Conservation (phyloP, 2,329 filamentous ascomycete genomes). For the Scedosporium boydii region DNA sequence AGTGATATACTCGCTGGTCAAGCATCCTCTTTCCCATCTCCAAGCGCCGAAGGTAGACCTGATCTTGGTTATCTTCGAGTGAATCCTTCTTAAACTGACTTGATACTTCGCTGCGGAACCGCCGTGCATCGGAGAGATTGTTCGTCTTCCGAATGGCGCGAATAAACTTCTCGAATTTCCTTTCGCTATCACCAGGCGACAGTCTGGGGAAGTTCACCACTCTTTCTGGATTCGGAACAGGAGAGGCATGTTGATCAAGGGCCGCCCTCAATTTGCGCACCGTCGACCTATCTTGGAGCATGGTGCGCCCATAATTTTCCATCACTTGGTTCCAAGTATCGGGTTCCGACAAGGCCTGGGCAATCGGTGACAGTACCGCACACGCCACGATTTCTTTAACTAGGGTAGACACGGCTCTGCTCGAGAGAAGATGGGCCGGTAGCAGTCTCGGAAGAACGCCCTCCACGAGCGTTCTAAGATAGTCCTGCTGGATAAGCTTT, state of each 20-base stretch:
- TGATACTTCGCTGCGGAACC: slow-evolving; percentile 84
- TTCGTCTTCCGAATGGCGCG: slow-evolving; percentile 79
- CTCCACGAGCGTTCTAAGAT: slow-evolving; percentile 67
- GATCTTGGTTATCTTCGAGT: slow-evolving; percentile 68
- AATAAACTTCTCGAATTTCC: slow-evolving; percentile 91
- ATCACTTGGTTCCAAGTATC: slow-evolving; percentile 97
- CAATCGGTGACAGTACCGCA: slow-evolving; percentile 74
- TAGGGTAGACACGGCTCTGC: slow-evolving; percentile 69
- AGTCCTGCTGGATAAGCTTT: slow-evolving; percentile 77
- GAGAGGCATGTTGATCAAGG: slow-evolving; percentile 85
- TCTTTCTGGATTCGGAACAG: slow-evolving; percentile 57
- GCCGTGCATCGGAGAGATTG: slow-evolving; percentile 83
- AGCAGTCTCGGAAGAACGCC: slow-evolving; percentile 66
- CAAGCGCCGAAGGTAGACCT: slow-evolving; percentile 75
- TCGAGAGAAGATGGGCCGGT: slow-evolving; percentile 64
- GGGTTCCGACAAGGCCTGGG: slow-evolving; percentile 75
- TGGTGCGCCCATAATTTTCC: slow-evolving; percentile 76
- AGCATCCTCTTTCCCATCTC: slow-evolving; percentile 87
- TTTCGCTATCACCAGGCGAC: slow-evolving; percentile 73
- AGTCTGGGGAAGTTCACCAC: slow-evolving; percentile 69
- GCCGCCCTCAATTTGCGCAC: slow-evolving; percentile 86
- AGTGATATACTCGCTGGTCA: slow-evolving; percentile 77
- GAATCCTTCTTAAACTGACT: slow-evolving; percentile 85
- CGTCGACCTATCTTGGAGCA: slow-evolving; percentile 91
- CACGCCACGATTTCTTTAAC: slow-evolving; percentile 88